These are phyloP conservation scores for Halenospora varia DNA, from an alignment of 495 filamentous ascomycete genomes.

Conservation along the genomic window DNA sequence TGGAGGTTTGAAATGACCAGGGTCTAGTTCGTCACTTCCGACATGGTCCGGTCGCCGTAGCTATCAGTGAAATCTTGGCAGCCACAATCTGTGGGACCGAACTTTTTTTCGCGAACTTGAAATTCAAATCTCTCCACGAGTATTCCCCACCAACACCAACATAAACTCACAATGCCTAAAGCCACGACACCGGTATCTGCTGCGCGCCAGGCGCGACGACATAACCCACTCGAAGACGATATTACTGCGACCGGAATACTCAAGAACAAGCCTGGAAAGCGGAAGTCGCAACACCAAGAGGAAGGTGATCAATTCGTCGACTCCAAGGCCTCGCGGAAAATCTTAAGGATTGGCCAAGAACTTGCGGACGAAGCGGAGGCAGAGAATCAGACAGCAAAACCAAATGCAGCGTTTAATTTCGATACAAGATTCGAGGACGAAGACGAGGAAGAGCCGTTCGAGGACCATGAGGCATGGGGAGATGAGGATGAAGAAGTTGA, in stretches of 20 bases:
- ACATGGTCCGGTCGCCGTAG: neutral
- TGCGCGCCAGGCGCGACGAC: slow-evolving; percentile 40
- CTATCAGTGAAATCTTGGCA: too few relatives aligned
- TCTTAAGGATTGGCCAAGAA: slow-evolving; percentile 80
- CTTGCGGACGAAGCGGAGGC: slow-evolving; percentile 70
- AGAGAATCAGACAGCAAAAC: slow-evolving; percentile 37
- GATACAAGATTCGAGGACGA: slow-evolving; percentile 53
- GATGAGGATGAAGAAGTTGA: slow-evolving; percentile 72
- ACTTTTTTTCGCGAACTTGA: neutral
- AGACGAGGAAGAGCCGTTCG: slow-evolving; percentile 42
- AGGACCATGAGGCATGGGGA: slow-evolving; percentile 51
- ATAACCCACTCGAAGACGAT: slow-evolving; percentile 73
- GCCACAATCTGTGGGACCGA: neutral
- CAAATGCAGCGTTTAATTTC: slow-evolving; percentile 63
- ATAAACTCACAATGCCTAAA: slow-evolving; percentile 43
- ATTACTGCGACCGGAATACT: slow-evolving; percentile 61
- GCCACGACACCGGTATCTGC: slow-evolving; percentile 38
- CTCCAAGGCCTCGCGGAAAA: slow-evolving; percentile 79
- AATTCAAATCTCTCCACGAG: too few relatives aligned
- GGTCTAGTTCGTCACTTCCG: too few relatives aligned
- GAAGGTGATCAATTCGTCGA: slow-evolving; percentile 71
- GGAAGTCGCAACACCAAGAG: slow-evolving; percentile 52
- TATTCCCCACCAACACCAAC: neutral
- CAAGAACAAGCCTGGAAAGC: slow-evolving; percentile 51
- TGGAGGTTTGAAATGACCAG: too few relatives aligned